Percentiles rank a stretch among this genome's conserved stretches.
Evolutionary conservation across 208 protist species (phyloP).

Genomic region (Phytomonas sp.): DNA sequence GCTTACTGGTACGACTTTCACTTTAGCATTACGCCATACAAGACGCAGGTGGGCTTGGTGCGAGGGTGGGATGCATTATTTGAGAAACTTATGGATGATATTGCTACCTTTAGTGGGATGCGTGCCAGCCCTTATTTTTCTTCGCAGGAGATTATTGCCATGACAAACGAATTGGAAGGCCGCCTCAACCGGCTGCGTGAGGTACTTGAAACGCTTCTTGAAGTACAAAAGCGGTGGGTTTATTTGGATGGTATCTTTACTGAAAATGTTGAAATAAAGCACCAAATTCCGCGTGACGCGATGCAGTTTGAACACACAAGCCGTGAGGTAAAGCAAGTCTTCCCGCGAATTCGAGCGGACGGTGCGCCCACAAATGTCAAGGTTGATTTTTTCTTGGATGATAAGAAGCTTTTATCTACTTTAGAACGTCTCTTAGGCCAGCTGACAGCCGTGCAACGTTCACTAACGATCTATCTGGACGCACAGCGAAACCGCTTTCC

Average conservation of each 20-base stretch:
- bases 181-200: constrained; percentile 88
- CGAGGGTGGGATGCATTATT: constrained; percentile 97
- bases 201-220: constrained; percentile 90
- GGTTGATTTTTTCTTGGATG: constrained; percentile 89
- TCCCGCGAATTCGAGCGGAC: neutral
- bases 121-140: constrained; percentile 94
- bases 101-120: constrained; percentile 91
- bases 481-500: constrained; percentile 95
- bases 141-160: constrained; percentile 50
- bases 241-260: constrained; percentile 98
- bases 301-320: constrained; percentile 91
- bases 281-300: constrained; percentile 93
- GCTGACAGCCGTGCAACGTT: constrained; percentile 94
- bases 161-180: constrained; percentile 86
- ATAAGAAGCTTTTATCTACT: constrained; percentile 74
- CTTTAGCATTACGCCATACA: constrained; percentile 93
- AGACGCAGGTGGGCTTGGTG: constrained; percentile 83
- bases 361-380: constrained; percentile 33
- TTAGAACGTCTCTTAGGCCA: constrained; percentile 90
- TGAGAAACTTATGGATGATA: constrained; percentile 90
- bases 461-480: constrained; percentile 97
- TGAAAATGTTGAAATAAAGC: constrained; percentile 90
- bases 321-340: constrained; percentile 69
- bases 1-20: constrained; percentile 90
- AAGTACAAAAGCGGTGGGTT: constrained; percentile 97